Conservation (phyloP, 108 stramenopile species). For the Pseudonitzschia delicatissima region DNA sequence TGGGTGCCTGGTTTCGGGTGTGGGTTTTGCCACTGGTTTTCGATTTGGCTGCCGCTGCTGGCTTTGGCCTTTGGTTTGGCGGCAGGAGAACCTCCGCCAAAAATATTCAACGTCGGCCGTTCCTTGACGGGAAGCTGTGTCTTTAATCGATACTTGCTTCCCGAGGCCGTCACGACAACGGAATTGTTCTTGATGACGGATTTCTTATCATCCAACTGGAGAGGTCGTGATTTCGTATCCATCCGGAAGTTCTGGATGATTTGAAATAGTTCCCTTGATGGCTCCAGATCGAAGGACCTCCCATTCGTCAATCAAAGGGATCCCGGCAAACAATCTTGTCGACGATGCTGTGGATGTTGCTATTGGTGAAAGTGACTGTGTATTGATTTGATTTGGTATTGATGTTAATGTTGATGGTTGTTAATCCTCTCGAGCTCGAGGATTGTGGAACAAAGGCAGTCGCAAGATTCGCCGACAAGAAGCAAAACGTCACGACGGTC, state of each 20-base stretch:
- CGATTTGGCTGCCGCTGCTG: too few species aligned
- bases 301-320: slow-evolving; percentile 23
- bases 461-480: too few species aligned
- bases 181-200: not conserved
- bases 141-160: slow-evolving; percentile 17
- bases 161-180: slow-evolving; percentile 18
- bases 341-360: too few species aligned
- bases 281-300: slow-evolving; percentile 27
- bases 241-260: slow-evolving; percentile 58
- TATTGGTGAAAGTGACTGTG: too few species aligned
- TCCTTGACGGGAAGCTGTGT: not conserved
- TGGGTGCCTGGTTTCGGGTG: not conserved
- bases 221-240: slow-evolving; percentile 54
- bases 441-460: too few species aligned
- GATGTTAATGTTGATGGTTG: too few species aligned
- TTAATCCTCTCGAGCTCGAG: too few species aligned
- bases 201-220: slow-evolving; percentile 11
- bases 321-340: not conserved
- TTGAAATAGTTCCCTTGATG: slow-evolving; percentile 44
- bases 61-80: not conserved
- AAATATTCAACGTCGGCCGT: not conserved
- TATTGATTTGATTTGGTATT: too few species aligned
- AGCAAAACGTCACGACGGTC: too few species aligned
- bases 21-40: slow-evolving; percentile 6
- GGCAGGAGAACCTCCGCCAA: not conserved